Evolutionary conservation across 2,329 filamentous ascomycete species (phyloP), one percentile per base, ranked within the genome.

Genomic region (Rutstroemia sp.): DNA sequence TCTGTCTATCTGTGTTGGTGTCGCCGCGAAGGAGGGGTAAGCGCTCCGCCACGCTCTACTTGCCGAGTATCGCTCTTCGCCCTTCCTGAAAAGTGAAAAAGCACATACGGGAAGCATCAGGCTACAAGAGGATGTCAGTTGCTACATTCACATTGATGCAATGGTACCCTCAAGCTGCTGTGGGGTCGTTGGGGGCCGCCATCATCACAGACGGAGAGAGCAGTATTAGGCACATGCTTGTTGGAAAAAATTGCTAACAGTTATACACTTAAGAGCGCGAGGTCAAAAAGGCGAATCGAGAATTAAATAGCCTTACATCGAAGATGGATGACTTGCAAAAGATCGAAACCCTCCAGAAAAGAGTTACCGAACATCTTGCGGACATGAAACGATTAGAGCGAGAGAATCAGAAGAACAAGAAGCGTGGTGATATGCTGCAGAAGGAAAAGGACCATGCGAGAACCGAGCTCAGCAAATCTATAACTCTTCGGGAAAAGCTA

Each of bases 341-440:
- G 69, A 89, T 97, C 63, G 92, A 97, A 55, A 83, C 89, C 51
- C 82, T 97, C 12, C 89, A 92, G 65, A 92, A 89, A 68, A 89
- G 91, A 67, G 96, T 94, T 64, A 91, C 89, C 59, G 92, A 97
- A 67, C 81, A 97, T 4, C 78, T 97, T 57, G 86, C 89, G 54
- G 92, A 96, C 59, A 95, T 97, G 90, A 96, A 96, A 73, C 87
- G 92, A 56, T 80, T 95, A 58, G 92, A 99, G 71, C 87, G 92
- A 59, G 94, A 99, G 61, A 92, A 95, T 68, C 82, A 89, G 60
- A 97, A 96, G 74, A 94, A 92, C 67, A 97, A 96, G 78, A 95
- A 96, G 72, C 87, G 91, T 23, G 89, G 89, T 25, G 94, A 99
- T 70, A 87, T 90, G 67, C 73, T 99, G 55, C 94, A 99, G 72